Evolutionary conservation across 306 rosid species (phyloP).

Genomic region (Oxytropis ochrocephala): DNA sequence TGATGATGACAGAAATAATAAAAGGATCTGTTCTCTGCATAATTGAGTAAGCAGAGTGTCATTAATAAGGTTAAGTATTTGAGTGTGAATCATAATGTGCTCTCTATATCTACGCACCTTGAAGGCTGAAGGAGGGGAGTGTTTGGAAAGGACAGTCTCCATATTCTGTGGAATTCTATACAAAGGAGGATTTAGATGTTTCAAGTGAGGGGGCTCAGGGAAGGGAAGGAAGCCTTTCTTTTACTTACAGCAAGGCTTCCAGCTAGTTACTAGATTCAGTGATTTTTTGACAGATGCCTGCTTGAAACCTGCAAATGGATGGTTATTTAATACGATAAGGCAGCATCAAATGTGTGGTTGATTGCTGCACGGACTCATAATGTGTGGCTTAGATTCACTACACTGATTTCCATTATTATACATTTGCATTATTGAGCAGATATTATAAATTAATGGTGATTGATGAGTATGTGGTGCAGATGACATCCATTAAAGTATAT

Average conservation of each 20-base stretch:
- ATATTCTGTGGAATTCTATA: conserved; percentile 2
- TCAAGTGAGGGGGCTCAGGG: neutral
- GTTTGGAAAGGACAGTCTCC: conserved; percentile 35
- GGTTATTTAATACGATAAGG: conserved; percentile 32
- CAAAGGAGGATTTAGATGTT: neutral
- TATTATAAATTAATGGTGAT: neutral
- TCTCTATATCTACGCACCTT: conserved; percentile 28
- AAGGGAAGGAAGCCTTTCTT: conserved; percentile 3
- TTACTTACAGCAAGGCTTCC: neutral
- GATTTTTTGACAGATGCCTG: neutral
- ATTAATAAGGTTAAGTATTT: neutral
- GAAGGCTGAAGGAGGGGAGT: conserved; percentile 20
- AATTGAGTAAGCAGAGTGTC: neutral
- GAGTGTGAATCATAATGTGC: neutral
- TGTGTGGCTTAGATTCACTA: conserved; percentile 10
- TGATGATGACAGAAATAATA: neutral
- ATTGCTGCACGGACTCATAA: neutral
- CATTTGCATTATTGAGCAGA: conserved; percentile 15
- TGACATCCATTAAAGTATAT: neutral
- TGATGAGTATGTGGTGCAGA: conserved; percentile 22
- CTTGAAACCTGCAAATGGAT: neutral
- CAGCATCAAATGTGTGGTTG: neutral
- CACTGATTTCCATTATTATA: neutral
- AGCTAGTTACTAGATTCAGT: neutral
- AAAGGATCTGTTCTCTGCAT: neutral